Evolutionary conservation across 768 basidiomycete genomes (phyloP).

Genomic region (Lentinula detonsa): DNA sequence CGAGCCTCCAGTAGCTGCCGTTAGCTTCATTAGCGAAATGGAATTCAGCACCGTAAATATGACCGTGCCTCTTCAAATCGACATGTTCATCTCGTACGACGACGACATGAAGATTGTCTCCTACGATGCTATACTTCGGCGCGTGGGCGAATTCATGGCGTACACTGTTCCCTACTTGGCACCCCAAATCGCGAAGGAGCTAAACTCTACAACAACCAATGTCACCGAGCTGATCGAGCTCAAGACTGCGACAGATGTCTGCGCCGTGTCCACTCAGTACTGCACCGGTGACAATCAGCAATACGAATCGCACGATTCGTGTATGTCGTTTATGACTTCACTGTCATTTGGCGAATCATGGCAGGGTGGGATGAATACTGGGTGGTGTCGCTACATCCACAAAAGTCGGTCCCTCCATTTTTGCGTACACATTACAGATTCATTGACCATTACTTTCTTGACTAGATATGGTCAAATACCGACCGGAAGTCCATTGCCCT

Average conservation of each 20-base stretch:
- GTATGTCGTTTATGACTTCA: background rate
- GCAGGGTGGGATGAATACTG: conserved; percentile 7
- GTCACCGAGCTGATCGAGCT: background rate
- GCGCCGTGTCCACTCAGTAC: conserved; percentile 5
- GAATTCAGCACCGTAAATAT: conserved; percentile 3
- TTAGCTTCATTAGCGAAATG: background rate
- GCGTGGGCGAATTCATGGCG: background rate
- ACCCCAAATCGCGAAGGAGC: conserved; percentile 5
- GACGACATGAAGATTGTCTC: conserved; percentile 5
- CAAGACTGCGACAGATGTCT: conserved; percentile 6
- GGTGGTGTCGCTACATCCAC: conserved; percentile 4
- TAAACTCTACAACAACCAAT: background rate
- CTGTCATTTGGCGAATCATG: conserved; percentile 6
- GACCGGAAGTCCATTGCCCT: conserved; percentile 9
- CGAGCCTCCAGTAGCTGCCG: background rate
- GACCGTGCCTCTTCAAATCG: conserved; percentile 5
- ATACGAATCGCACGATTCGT: conserved; percentile 4
- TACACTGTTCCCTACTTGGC: conserved; percentile 4
- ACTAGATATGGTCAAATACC: conserved; percentile 6
- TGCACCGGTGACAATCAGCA: conserved; percentile 7
- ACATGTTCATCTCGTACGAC: conserved; percentile 5
- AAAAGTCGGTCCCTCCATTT: background rate
- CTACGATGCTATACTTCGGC: conserved; percentile 6
- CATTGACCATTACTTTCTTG: background rate
- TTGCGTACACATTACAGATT: background rate